Conservation (phyloP, 768 basidiomycete species). For the Podaxis sp. region DNA sequence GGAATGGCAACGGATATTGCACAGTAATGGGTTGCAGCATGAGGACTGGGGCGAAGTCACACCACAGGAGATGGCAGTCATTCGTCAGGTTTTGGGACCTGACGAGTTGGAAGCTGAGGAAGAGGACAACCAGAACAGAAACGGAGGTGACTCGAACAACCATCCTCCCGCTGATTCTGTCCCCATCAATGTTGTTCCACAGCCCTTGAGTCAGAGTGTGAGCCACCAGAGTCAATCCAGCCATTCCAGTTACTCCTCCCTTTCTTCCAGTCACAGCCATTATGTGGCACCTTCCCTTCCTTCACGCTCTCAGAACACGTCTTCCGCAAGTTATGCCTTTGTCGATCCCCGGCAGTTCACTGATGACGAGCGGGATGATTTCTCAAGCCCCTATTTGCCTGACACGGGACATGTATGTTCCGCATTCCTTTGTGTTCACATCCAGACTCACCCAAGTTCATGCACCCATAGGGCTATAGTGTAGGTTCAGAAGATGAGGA, state of each 20-base stretch:
- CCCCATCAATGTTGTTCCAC: constrained; percentile 8
- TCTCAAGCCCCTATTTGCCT: not conserved
- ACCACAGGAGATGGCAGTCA: constrained; percentile 30
- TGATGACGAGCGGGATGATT: constrained; percentile 7
- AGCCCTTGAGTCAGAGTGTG: constrained; percentile 15
- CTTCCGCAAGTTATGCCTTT: constrained; percentile 35
- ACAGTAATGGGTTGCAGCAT: constrained; percentile 27
- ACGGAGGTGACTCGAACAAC: constrained; percentile 14
- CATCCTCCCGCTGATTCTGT: constrained; percentile 9
- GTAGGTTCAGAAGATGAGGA: constrained; percentile 11
- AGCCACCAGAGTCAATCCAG: constrained; percentile 16
- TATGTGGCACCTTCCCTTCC: constrained; percentile 28
- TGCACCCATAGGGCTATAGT: not conserved
- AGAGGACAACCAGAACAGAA: constrained; percentile 14
- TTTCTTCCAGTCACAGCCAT: constrained; percentile 12
- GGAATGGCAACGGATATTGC: constrained; percentile 38
- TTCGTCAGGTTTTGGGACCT: constrained; percentile 30
- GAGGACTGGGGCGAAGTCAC: constrained; percentile 44
- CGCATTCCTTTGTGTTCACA: not conserved
- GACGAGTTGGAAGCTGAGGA: constrained; percentile 30
- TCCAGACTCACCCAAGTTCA: not conserved
- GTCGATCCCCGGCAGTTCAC: constrained; percentile 31
- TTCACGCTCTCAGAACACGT: constrained; percentile 28
- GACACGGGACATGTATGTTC: constrained; percentile 2
- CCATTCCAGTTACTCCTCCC: constrained; percentile 12